Percentiles rank a stretch among this genome's conserved stretches.
phyloP scores from a whole-genome alignment of 345 rosid species.

The Pelargonium nanum region DNA sequence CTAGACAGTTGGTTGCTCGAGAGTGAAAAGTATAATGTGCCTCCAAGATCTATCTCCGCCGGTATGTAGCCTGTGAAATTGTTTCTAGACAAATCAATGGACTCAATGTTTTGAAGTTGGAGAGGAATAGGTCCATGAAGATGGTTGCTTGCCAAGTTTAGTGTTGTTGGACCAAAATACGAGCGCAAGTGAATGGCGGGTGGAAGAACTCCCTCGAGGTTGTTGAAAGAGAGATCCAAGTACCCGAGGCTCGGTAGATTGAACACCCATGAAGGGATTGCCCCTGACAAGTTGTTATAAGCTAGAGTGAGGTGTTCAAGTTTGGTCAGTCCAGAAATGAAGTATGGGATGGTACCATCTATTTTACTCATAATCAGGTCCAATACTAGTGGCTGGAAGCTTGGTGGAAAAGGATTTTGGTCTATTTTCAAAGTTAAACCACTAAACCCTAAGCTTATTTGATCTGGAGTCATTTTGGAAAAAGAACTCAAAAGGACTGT shows the following conservation, averaged over 20 bases:
- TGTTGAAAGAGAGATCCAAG: conserved; percentile 4
- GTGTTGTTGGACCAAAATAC: background rate
- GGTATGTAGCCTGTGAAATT: background rate
- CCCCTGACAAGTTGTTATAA: background rate
- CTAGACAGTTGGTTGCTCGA: background rate
- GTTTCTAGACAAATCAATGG: background rate
- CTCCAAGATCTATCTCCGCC: background rate
- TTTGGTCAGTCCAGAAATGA: background rate
- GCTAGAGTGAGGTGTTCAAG: background rate
- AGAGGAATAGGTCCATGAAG: background rate
- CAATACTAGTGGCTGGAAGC: background rate
- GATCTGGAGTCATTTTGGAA: background rate
- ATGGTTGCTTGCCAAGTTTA: background rate
- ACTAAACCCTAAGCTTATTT: background rate
- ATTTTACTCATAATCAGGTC: background rate
- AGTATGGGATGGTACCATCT: background rate
- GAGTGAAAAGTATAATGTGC: background rate
- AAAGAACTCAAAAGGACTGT: background rate
- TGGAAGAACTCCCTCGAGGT: background rate
- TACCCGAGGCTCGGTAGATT: background rate
- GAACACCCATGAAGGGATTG: conserved; percentile 3
- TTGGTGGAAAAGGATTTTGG: background rate
- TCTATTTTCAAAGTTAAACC: background rate
- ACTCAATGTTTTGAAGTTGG: background rate
- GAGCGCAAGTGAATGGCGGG: background rate